These are phyloP conservation scores for Mortierella alpina DNA, from an alignment of 192 early-diverging fungal genomes.

Conservation along the genomic window DNA sequence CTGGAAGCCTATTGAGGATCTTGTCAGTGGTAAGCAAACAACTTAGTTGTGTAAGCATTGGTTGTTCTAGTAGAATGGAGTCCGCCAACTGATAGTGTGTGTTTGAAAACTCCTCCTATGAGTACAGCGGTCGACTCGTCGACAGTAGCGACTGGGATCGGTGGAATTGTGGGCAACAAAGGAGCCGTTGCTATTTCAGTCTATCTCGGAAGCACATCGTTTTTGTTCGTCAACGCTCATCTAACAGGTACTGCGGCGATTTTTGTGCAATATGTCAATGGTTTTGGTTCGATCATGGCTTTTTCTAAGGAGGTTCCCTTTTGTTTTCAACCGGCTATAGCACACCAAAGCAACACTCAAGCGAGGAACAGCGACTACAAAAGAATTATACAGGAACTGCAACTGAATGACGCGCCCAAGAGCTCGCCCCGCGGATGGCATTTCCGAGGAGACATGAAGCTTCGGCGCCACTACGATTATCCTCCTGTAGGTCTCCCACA, in stretches of 20 bases:
- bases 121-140: conserved; percentile 49
- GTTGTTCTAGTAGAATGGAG: too few species aligned
- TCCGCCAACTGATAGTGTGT: too few species aligned
- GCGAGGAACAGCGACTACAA: conserved; percentile 55
- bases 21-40: conserved; percentile 40
- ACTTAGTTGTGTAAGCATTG: not conserved
- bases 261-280: not conserved
- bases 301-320: not conserved
- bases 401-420: conserved; percentile 55
- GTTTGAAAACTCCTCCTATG: not conserved
- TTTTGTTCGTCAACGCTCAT: conserved; percentile 64
- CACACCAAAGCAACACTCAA: conserved; percentile 54
- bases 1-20: conserved; percentile 54
- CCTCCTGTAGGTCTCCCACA: not conserved
- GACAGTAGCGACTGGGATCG: conserved; percentile 53
- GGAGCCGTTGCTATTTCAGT: conserved; percentile 64
- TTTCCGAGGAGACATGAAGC: conserved; percentile 48
- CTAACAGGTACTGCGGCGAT: conserved; percentile 47
- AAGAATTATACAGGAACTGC: conserved; percentile 58
- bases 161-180: conserved; percentile 60
- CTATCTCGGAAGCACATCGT: conserved; percentile 56
- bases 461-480: conserved; percentile 36
- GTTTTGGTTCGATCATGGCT: not conserved
- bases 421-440: conserved; percentile 33
- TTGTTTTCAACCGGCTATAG: conserved; percentile 18